Conservation (phyloP, 192 early-diverging fungal genomes). For the Mortierella alpina region DNA sequence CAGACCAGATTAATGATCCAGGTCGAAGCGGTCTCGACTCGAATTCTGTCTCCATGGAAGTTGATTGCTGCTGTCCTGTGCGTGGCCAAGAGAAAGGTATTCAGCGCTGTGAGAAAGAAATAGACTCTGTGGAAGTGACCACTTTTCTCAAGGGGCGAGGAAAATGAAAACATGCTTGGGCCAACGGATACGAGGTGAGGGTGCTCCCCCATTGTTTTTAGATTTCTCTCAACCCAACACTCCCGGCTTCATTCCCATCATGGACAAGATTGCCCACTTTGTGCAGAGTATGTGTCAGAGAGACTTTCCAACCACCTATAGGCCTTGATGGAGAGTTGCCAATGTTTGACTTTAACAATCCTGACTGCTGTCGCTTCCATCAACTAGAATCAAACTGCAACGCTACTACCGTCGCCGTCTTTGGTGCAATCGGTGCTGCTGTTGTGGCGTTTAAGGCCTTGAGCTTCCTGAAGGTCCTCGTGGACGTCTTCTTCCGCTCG, state of each 20-base stretch:
- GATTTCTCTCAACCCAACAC: neutral
- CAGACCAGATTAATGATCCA: conserved; percentile 50
- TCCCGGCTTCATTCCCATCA: conserved; percentile 3
- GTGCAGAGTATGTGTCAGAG: conserved; percentile 39
- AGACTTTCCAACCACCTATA: neutral
- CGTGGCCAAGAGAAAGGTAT: neutral
- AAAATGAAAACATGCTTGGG: too few species aligned
- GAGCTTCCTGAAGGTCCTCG: conserved; percentile 56
- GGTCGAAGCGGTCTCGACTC: conserved; percentile 29
- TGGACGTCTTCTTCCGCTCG: conserved; percentile 55
- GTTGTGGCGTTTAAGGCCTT: conserved; percentile 47
- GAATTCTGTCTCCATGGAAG: conserved; percentile 38
- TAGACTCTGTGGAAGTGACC: too few species aligned
- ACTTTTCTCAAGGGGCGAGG: too few species aligned
- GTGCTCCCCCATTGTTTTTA: neutral
- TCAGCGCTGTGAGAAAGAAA: too few species aligned
- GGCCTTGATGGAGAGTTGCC: neutral
- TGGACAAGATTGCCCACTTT: conserved; percentile 47
- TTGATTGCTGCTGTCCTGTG: neutral
- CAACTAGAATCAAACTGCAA: conserved; percentile 41
- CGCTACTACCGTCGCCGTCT: conserved; percentile 38
- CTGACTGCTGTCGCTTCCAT: neutral
- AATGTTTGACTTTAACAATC: neutral
- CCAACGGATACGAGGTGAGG: neutral
- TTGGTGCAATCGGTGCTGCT: conserved; percentile 50